Percentiles rank a stretch among this genome's conserved stretches.
These are phyloP conservation scores for Tulasnella sp. DNA, from an alignment of 768 basidiomycete genomes.

Conservation along the genomic window DNA sequence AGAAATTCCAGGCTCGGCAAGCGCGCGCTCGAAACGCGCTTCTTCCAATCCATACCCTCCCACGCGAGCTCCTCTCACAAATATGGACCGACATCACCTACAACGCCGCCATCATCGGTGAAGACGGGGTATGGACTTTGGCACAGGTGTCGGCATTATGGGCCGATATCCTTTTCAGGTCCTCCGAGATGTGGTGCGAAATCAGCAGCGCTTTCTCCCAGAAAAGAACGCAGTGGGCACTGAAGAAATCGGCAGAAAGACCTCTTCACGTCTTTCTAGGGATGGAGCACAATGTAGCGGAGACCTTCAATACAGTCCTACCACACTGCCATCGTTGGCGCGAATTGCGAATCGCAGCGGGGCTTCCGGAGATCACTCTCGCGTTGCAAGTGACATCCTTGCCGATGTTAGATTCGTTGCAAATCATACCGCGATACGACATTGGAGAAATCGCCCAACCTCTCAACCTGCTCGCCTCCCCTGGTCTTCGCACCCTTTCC, in stretches of 20 bases:
- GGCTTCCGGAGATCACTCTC: neutral
- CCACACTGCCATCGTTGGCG: neutral
- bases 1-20: neutral
- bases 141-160: neutral
- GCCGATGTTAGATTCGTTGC: neutral
- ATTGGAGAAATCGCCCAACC: neutral
- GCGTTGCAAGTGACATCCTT: neutral
- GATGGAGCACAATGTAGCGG: neutral
- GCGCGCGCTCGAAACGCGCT: neutral
- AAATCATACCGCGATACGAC: neutral
- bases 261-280: neutral
- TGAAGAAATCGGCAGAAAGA: neutral
- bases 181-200: neutral
- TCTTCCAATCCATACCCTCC: neutral
- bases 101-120: neutral
- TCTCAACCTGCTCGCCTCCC: neutral
- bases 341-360: neutral
- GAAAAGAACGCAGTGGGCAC: neutral
- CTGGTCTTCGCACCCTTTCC: neutral
- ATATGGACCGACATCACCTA: neutral
- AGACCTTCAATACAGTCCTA: neutral
- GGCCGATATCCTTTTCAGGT: neutral
- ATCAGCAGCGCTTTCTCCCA: neutral
- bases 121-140: neutral
- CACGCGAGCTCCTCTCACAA: neutral